Percentiles rank a stretch among this genome's conserved stretches.
These are phyloP conservation scores for Saccharomycopsis olivae DNA, from an alignment of 805 yeast species.

Conservation along the genomic window DNA sequence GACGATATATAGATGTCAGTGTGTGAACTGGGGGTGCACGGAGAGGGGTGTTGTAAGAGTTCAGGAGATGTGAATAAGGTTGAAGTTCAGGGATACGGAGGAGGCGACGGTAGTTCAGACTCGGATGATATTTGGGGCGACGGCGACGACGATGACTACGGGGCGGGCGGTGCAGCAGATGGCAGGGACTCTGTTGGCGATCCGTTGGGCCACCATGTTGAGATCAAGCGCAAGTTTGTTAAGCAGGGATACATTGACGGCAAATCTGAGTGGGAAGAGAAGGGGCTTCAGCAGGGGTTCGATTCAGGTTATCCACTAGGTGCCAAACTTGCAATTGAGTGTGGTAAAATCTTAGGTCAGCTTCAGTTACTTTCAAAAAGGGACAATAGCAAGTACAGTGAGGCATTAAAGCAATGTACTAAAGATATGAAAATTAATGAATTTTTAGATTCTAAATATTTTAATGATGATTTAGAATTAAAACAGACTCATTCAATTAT, in stretches of 20 bases:
- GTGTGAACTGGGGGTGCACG: too few species aligned
- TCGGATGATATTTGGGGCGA: not conserved
- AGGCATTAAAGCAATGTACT: not conserved
- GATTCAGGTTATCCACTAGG: slow-evolving; percentile 17
- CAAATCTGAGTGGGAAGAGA: slow-evolving; percentile 16
- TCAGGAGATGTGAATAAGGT: too few species aligned
- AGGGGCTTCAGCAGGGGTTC: slow-evolving; percentile 16
- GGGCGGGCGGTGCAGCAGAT: slow-evolving; percentile 8
- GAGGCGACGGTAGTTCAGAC: not conserved
- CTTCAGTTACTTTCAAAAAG: not conserved
- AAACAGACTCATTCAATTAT: slow-evolving; percentile 5
- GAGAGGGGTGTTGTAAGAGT: too few species aligned
- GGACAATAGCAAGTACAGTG: not conserved
- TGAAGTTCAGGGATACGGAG: too few species aligned
- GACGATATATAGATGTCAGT: too few species aligned
- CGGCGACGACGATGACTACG: slow-evolving; percentile 1
- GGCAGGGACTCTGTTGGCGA: too few species aligned
- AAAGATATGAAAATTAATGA: slow-evolving; percentile 5
- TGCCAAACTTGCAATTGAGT: slow-evolving; percentile 9
- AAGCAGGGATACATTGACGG: slow-evolving; percentile 19
- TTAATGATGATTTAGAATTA: slow-evolving; percentile 6
- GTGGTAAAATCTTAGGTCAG: slow-evolving; percentile 9
- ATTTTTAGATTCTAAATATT: slow-evolving; percentile 5
- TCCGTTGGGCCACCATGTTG: too few species aligned
- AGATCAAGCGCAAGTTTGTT: slow-evolving; percentile 10